These are phyloP conservation scores for Mrakia gelida DNA, from an alignment of 768 basidiomycete genomes.

Conservation along the genomic window DNA sequence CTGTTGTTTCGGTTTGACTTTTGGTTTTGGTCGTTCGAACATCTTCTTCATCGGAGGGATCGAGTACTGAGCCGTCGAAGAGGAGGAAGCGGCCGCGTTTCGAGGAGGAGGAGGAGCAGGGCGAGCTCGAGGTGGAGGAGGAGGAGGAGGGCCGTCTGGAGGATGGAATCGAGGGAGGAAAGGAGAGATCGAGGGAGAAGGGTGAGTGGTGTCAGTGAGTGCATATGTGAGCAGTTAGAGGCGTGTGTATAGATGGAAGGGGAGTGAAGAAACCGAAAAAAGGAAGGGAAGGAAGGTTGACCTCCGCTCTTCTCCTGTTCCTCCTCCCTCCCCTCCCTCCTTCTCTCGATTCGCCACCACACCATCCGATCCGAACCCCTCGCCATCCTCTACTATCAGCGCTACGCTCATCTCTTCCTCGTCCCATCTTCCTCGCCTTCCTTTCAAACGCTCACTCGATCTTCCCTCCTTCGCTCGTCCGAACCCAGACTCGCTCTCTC, in stretches of 20 bases:
- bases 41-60: constrained; percentile 14
- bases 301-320: too few relatives aligned
- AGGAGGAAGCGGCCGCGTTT: constrained; percentile 10
- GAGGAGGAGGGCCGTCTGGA: not conserved
- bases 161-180: not conserved
- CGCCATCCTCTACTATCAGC: too few relatives aligned
- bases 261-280: too few relatives aligned
- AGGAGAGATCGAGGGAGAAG: not conserved
- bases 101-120: not conserved
- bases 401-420: too few relatives aligned
- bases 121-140: constrained; percentile 7
- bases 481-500: too few relatives aligned
- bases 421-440: not conserved
- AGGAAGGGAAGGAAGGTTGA: too few relatives aligned
- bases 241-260: too few relatives aligned
- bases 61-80: not conserved
- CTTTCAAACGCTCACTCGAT: not conserved
- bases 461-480: not conserved
- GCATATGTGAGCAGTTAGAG: not conserved
- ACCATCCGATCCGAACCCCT: too few relatives aligned
- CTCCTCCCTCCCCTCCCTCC: too few relatives aligned
- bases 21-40: constrained; percentile 1
- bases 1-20: not conserved
- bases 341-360: too few relatives aligned
- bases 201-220: not conserved